Evolutionary conservation across 495 filamentous ascomycete genomes (phyloP).

Genomic region (Talaromyces liani): DNA sequence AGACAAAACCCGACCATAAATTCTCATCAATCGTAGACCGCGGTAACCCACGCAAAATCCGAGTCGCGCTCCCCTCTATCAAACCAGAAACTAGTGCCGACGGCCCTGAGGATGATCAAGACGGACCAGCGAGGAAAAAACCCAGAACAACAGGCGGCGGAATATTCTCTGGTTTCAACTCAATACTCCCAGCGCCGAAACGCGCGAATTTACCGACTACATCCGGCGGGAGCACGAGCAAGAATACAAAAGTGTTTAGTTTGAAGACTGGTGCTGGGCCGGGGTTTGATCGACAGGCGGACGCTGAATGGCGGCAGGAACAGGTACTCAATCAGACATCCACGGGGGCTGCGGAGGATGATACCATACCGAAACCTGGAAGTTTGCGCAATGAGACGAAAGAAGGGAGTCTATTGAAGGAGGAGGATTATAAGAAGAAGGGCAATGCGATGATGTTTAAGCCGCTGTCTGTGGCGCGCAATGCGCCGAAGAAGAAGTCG

Average conservation of each 20-base stretch:
- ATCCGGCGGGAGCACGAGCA: slow-evolving; percentile 27
- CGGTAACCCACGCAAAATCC: slow-evolving; percentile 74
- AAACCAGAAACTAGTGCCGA: slow-evolving; percentile 34
- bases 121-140: slow-evolving; percentile 67
- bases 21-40: slow-evolving; percentile 74
- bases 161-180: slow-evolving; percentile 70
- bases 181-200: slow-evolving; percentile 84
- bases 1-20: slow-evolving; percentile 21
- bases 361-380: slow-evolving; percentile 17
- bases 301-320: slow-evolving; percentile 32
- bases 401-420: slow-evolving; percentile 12
- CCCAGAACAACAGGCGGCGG: slow-evolving; percentile 48
- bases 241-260: slow-evolving; percentile 44
- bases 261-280: slow-evolving; percentile 74
- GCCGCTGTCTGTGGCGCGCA: slow-evolving; percentile 71
- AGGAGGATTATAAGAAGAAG: slow-evolving; percentile 56
- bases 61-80: slow-evolving; percentile 57
- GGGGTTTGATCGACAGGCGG: slow-evolving; percentile 61
- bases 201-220: slow-evolving; percentile 23
- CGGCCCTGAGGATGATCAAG: slow-evolving; percentile 24
- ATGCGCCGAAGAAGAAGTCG: slow-evolving; percentile 58
- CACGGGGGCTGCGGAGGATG: slow-evolving; percentile 9
- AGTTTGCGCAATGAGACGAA: slow-evolving; percentile 16
- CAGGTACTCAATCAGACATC: slow-evolving; percentile 14
- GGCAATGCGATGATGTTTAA: slow-evolving; percentile 83